Evolutionary conservation across 805 yeast species (phyloP), one percentile per base, ranked within the genome.

Genomic region (Vanderwaltozyma yarrowii): DNA sequence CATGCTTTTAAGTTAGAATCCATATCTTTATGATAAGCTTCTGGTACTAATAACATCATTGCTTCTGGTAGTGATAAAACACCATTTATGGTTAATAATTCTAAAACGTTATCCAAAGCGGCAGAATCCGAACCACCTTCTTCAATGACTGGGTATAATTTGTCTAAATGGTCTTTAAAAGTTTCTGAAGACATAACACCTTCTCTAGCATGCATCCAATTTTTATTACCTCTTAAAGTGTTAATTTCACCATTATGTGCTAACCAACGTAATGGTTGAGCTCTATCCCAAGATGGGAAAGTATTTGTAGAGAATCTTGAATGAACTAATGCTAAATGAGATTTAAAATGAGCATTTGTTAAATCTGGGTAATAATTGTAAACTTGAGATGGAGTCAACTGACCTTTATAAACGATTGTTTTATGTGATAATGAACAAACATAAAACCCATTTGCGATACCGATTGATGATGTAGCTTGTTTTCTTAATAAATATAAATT

Each of bases 241-340:
- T 89, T 89, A 62, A 89, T 92, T 66, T 89, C 98, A 71, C 98
- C 98, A 62, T 89, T 89, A 67, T 89, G 98, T 29, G 98, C 98
- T 24, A 95, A 85, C 81, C 94, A 80, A 62, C 97, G 73, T 56
- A 89, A 72, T 35, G 98, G 98, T 66, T 89, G 98, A 18, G 98
- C 97, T 65, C 98, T 78, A 66, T 92, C 98, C 98, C 98, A 89
- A n/a, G 96, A 86, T 34, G 98, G 98, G 76, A 89, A 89, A 35
- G 98, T 89, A 64, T 89, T 89, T 24, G 98, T 89, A 41, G 96
- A 87, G 71, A 89, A 89, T 61, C 98, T 78, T 18, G 97, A 88
- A 67, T 89, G 98, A 36, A 89, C 97, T 30, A 89, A 72, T 13
- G 96, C 95, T 70, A 92, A 85, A 58, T 88, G 96, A 33, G 94